A percentile compares a stretch with the other conserved stretches of the same genome.
phyloP scores from a whole-genome alignment of 768 basidiomycete genomes.

The Rhodotorula sphaerocarpa region DNA sequence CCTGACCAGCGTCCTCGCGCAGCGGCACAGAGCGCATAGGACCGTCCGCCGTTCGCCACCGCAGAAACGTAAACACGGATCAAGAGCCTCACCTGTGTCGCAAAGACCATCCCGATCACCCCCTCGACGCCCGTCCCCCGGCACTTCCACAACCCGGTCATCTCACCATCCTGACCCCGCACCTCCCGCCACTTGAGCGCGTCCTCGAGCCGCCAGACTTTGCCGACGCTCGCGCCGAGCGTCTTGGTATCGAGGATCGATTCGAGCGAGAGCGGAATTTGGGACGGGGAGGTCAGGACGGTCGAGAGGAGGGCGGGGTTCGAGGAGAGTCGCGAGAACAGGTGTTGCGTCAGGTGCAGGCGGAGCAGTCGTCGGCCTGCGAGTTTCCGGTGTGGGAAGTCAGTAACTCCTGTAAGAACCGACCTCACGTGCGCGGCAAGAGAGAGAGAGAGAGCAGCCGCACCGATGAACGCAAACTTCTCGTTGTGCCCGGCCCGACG shows the following conservation, averaged over 20 bases:
- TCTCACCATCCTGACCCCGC: conserved; percentile 9
- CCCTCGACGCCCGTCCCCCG: conserved; percentile 28
- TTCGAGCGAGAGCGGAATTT: conserved; percentile 8
- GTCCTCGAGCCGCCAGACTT: conserved; percentile 17
- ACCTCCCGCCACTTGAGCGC: conserved; percentile 28
- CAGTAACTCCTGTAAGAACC: neutral
- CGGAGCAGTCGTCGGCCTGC: conserved; percentile 28
- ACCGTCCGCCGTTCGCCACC: no score
- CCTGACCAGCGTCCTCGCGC: no score
- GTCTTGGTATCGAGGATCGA: conserved; percentile 23
- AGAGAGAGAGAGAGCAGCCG: neutral
- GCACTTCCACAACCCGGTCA: conserved; percentile 30
- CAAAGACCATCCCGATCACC: conserved; percentile 16
- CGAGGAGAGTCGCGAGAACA: conserved; percentile 15
- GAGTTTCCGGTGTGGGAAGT: neutral
- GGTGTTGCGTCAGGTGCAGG: conserved; percentile 23
- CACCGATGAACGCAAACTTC: conserved; percentile 32
- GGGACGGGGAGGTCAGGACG: neutral
- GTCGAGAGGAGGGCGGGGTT: conserved; percentile 17
- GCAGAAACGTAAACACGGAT: neutral
- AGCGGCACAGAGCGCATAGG: no score
- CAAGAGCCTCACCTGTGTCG: conserved; percentile 17
- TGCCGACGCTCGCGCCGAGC: conserved; percentile 26
- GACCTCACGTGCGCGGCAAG: neutral
- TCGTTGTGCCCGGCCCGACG: conserved; percentile 20